phyloP scores from a whole-genome alignment of 1,139 yeast species.

The Scheffersomyces segobiensis region DNA sequence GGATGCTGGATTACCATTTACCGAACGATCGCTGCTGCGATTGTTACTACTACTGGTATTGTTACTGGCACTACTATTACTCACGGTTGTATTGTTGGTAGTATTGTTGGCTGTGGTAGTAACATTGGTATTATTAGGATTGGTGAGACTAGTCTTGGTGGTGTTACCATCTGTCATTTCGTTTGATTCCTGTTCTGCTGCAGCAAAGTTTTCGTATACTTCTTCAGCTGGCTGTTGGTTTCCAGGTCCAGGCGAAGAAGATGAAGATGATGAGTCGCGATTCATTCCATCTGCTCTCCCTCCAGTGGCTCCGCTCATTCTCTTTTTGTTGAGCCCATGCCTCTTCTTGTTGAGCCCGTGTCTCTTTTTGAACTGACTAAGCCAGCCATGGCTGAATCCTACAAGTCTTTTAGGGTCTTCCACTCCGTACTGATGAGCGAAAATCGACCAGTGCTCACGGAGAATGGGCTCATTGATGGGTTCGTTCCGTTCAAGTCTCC shows the following conservation, averaged over 20 bases:
- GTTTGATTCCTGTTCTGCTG: neutral
- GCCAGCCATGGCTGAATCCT: conserved; percentile 63
- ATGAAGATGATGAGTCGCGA: neutral
- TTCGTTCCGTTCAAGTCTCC: conserved; percentile 42
- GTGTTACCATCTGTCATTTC: neutral
- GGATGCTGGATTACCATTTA: conserved; percentile 1
- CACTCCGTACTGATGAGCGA: conserved; percentile 58
- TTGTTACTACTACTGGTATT: conserved; percentile 5
- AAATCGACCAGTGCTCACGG: conserved; percentile 56
- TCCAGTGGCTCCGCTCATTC: conserved; percentile 25
- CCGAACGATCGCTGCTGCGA: neutral
- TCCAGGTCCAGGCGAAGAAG: neutral
- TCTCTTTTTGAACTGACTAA: conserved; percentile 57
- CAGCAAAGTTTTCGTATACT: conserved; percentile 1
- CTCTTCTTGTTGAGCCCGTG: conserved; percentile 59
- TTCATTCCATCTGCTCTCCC: neutral
- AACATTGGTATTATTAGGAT: conserved; percentile 13
- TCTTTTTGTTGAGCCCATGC: conserved; percentile 49
- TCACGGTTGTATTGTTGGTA: conserved; percentile 2
- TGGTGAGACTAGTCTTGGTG: conserved; percentile 5
- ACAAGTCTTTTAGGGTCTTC: conserved; percentile 58
- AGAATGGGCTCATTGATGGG: conserved; percentile 56
- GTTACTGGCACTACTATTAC: conserved; percentile 3
- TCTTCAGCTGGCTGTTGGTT: neutral
- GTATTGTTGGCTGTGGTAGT: conserved; percentile 3